phyloP scores from a whole-genome alignment of 2,329 filamentous ascomycete genomes.

The Penicillium sp. region DNA sequence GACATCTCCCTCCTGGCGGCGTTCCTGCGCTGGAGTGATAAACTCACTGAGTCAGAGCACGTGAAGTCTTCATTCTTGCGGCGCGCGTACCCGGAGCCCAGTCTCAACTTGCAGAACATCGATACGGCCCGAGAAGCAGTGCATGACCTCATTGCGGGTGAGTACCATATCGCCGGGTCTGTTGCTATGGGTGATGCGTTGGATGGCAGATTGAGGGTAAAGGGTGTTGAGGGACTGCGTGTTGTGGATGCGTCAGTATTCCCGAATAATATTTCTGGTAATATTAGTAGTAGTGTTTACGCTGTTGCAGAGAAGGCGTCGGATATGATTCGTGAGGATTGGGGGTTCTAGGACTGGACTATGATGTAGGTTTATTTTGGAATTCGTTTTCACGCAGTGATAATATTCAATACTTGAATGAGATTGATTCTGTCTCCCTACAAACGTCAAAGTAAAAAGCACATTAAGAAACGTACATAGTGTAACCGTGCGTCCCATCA shows the following conservation, averaged over 20 bases:
- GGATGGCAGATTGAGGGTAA: conserved; percentile 28
- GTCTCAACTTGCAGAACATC: conserved; percentile 15
- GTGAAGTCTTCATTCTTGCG: conserved; percentile 3
- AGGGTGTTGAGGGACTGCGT: conserved; percentile 28
- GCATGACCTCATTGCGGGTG: conserved; percentile 10
- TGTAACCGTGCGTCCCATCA: background rate
- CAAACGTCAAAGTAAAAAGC: background rate
- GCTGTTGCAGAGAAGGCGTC: conserved; percentile 36
- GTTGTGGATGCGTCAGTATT: conserved; percentile 31
- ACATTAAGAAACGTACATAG: background rate
- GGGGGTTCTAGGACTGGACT: conserved; percentile 8
- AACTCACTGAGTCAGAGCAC: conserved; percentile 10
- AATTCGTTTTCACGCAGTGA: background rate
- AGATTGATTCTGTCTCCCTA: background rate
- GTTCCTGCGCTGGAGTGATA: conserved; percentile 18
- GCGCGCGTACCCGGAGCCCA: conserved; percentile 11
- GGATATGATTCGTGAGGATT: conserved; percentile 34
- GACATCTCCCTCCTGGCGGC: conserved; percentile 21
- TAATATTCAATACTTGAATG: background rate
- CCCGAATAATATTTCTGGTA: conserved; percentile 32
- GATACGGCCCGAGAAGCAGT: conserved; percentile 14
- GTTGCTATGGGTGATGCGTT: conserved; percentile 34
- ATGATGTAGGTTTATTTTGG: background rate
- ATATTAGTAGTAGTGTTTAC: conserved; percentile 32
- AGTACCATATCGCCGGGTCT: conserved; percentile 25